Percentiles rank a stretch among this genome's conserved stretches.
Evolutionary conservation across 345 rosid species (phyloP).

Genomic region (Populus alba): DNA sequence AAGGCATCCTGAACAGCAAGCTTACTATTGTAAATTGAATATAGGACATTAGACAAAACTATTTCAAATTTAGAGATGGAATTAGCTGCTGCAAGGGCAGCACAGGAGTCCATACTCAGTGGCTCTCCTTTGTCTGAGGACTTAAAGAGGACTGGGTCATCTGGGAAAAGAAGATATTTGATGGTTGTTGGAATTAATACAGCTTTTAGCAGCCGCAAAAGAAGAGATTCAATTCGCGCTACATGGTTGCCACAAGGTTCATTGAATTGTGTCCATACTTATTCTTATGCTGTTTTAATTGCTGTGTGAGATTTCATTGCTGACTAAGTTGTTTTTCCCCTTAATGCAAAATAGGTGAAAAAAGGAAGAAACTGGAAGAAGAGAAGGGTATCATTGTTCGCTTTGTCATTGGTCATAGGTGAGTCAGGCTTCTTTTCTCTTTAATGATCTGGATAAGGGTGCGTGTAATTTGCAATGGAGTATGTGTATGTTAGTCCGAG

Average conservation of each 20-base stretch:
- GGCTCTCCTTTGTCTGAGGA: constrained; percentile 75
- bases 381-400: constrained; percentile 87
- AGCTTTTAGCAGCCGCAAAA: constrained; percentile 89
- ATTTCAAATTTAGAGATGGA: constrained; percentile 97
- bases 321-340: constrained; percentile 6
- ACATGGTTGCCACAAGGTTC: constrained; percentile 99
- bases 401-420: constrained; percentile 94
- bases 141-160: constrained; percentile 34
- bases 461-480: neutral
- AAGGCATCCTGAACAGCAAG: neutral
- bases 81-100: constrained; percentile 86
- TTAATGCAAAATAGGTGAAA: constrained; percentile 55
- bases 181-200: constrained; percentile 95
- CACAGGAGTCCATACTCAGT: constrained; percentile 61
- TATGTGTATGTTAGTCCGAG: neutral
- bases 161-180: constrained; percentile 60
- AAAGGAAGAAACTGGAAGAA: constrained; percentile 82
- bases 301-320: constrained; percentile 5
- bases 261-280: neutral
- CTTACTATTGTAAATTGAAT: constrained; percentile 19
- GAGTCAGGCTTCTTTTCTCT: constrained; percentile 9
- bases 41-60: constrained; percentile 84
- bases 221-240: constrained; percentile 91
- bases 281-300: constrained; percentile 6
- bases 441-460: neutral